phyloP scores from a whole-genome alignment of 129 eudicot species.

The Gnaphalium uliginosum region DNA sequence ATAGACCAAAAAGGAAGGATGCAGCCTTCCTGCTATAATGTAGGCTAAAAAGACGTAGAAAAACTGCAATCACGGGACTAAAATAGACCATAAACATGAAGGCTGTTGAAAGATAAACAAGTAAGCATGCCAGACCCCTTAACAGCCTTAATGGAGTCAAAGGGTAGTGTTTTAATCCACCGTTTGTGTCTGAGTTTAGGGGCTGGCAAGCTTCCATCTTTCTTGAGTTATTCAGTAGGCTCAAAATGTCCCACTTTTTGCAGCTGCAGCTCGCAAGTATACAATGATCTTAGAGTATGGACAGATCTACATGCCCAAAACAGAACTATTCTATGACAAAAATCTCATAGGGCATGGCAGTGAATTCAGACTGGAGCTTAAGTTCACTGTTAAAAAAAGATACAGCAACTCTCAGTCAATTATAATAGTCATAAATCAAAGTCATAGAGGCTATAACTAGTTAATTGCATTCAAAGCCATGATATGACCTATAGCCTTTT shows the following conservation, averaged over 20 bases:
- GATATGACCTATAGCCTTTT: conserved; percentile 5
- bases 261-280: conserved; percentile 30
- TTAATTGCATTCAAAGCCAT: neutral
- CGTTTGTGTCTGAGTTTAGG: conserved; percentile 31
- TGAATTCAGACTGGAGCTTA: conserved; percentile 16
- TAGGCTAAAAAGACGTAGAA: conserved; percentile 60
- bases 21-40: conserved; percentile 62
- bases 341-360: conserved; percentile 17
- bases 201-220: conserved; percentile 59
- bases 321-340: conserved; percentile 7
- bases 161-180: conserved; percentile 47
- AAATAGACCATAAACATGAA: conserved; percentile 71
- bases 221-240: conserved; percentile 10
- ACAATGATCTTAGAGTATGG: conserved; percentile 18
- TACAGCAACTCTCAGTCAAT: conserved; percentile 28
- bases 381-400: conserved; percentile 31
- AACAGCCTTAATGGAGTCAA: conserved; percentile 66
- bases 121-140: conserved; percentile 73
- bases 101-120: conserved; percentile 66
- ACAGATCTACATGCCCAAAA: conserved; percentile 20
- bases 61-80: conserved; percentile 43
- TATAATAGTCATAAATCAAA: neutral
- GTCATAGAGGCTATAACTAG: conserved; percentile 11
- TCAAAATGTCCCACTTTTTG: conserved; percentile 26
- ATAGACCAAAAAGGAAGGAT: conserved; percentile 58